Conservation (phyloP, 176 grass and related monocot species). For the Elaeis guineensis region DNA sequence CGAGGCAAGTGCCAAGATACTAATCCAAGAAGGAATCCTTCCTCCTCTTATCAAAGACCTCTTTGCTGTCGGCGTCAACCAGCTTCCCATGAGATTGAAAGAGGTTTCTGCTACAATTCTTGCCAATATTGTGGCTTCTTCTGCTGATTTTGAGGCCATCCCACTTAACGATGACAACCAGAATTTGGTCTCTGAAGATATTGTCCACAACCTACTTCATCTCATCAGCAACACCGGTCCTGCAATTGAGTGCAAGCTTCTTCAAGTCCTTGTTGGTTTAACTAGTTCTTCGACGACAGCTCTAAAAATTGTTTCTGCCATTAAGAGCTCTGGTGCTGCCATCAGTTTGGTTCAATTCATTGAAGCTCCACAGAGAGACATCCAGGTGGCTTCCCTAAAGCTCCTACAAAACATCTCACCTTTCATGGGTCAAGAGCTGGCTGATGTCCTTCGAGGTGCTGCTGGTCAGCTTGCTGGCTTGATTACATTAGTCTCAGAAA, state of each 20-base stretch:
- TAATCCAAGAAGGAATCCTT: slow-evolving; percentile 57
- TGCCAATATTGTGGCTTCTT: slow-evolving; percentile 50
- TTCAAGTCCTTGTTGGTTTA: slow-evolving; percentile 68
- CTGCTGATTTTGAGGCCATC: slow-evolving; percentile 33
- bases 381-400: slow-evolving; percentile 63
- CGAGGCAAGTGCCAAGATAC: slow-evolving; percentile 48
- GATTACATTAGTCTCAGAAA: slow-evolving; percentile 28
- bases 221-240: slow-evolving; percentile 80
- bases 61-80: slow-evolving; percentile 39
- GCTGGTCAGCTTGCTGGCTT: slow-evolving; percentile 41
- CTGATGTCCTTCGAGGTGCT: slow-evolving; percentile 38
- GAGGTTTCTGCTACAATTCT: slow-evolving; percentile 67
- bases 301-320: slow-evolving; percentile 36
- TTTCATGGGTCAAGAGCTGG: slow-evolving; percentile 66
- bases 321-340: slow-evolving; percentile 71
- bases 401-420: slow-evolving; percentile 69
- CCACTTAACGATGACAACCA: slow-evolving; percentile 25
- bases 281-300: slow-evolving; percentile 41
- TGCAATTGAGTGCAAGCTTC: slow-evolving; percentile 49
- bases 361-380: slow-evolving; percentile 63
- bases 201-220: slow-evolving; percentile 68
- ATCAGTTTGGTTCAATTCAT: slow-evolving; percentile 85
- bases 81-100: slow-evolving; percentile 68
- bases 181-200: slow-evolving; percentile 56
- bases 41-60: slow-evolving; percentile 64